These are phyloP conservation scores for Rhodosporidiobolus sp. DNA, from an alignment of 768 basidiomycete genomes.

Conservation along the genomic window DNA sequence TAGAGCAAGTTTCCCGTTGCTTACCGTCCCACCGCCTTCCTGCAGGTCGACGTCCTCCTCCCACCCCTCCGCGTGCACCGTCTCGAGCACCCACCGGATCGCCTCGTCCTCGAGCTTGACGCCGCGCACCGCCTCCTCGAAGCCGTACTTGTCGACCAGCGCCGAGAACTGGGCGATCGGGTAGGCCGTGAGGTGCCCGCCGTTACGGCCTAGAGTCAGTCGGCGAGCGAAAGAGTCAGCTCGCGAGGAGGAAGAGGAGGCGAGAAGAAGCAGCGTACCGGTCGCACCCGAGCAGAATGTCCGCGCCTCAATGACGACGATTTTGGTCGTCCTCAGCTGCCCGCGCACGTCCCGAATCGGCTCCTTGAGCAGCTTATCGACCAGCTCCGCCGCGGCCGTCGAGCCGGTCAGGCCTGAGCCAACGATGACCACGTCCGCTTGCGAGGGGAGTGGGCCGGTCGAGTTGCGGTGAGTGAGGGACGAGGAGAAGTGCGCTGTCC, in stretches of 20 bases:
- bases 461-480: neutral
- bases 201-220: conserved; percentile 62
- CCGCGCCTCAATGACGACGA: conserved; percentile 75
- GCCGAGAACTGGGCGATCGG: conserved; percentile 55
- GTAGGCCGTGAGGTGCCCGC: conserved; percentile 66
- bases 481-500: conserved; percentile 2
- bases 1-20: neutral
- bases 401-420: conserved; percentile 26
- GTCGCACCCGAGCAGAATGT: conserved; percentile 62
- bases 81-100: conserved; percentile 53
- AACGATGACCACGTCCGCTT: conserved; percentile 24
- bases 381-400: conserved; percentile 3
- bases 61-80: conserved; percentile 56
- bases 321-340: neutral
- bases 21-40: conserved; percentile 54
- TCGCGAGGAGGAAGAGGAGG: conserved; percentile 50
- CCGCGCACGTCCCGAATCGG: neutral
- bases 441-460: neutral
- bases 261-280: conserved; percentile 39
- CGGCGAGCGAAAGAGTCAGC: neutral
- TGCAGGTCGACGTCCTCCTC: conserved; percentile 62
- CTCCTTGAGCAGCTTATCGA: conserved; percentile 5
- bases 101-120: conserved; percentile 63
- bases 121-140: conserved; percentile 58
- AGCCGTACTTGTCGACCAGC: conserved; percentile 53